A percentile compares a stretch with the other conserved stretches of the same genome.
These are phyloP conservation scores for Persicaria tinctoria DNA, from an alignment of 148 eudicot genomes.

Conservation along the genomic window DNA sequence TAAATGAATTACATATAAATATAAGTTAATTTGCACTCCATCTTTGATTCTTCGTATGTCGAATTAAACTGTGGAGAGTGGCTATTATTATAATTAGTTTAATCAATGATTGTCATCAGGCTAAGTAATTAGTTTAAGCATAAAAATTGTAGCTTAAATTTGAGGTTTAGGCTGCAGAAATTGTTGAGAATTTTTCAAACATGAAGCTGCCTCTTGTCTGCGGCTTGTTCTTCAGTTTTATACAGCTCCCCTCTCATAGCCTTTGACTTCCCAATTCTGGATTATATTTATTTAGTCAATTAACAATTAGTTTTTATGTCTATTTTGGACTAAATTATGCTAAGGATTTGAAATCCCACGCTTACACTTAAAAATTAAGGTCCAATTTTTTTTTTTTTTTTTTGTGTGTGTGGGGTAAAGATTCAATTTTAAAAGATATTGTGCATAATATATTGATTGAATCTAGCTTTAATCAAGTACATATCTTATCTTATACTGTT, in stretches of 20 bases:
- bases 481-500: too few species aligned
- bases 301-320: background rate
- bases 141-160: background rate
- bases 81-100: background rate
- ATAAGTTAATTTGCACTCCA: too few species aligned
- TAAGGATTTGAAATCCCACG: background rate
- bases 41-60: too few species aligned
- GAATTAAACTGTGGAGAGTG: too few species aligned
- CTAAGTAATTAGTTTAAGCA: background rate
- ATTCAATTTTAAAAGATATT: too few species aligned
- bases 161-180: background rate
- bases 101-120: background rate
- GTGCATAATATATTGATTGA: too few species aligned
- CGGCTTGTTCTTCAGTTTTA: background rate
- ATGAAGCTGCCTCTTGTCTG: slow-evolving; percentile 2
- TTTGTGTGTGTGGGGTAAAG: too few species aligned
- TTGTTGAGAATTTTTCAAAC: background rate
- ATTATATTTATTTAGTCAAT: background rate
- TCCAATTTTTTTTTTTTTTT: background rate
- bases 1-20: too few species aligned
- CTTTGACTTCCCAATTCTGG: background rate
- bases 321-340: background rate
- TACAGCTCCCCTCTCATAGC: background rate
- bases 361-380: background rate
- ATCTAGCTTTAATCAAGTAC: too few species aligned